Evolutionary conservation across 352 stramenopile species (phyloP), one percentile per base, ranked within the genome.

Genomic region (Saprolegnia diclina): DNA sequence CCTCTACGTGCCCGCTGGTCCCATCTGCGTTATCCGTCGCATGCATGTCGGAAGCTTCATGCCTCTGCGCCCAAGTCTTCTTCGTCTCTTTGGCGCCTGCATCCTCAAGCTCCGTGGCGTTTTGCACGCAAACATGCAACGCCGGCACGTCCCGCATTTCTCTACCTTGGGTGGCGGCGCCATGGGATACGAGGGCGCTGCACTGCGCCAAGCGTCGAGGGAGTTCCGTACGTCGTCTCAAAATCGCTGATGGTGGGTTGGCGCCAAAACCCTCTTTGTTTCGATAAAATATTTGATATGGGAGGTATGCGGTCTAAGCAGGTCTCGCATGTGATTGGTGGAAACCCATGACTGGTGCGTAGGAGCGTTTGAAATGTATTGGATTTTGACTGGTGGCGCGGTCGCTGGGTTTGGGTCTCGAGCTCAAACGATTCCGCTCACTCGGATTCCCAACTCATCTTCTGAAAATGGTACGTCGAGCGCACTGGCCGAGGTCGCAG

Each of bases 381-480:
- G 38, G 16, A 38, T 66, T 66, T 66, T 66, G 57, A 66, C 57
- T 66, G 57, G 57, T 66, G 57, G 40, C 52, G 50, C 48, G 35
- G 18, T 66, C 32, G 22, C 42, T 24, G 57, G 40, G 11, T n/a
- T 48, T 48, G 42, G 42, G 42, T n/a, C 11, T 14, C n/a, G 26
- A 55, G 37, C 50, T 22, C 13, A 6, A 13, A 24, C 14, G 21
- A 52, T 38, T 66, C 42, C 19, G 18, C 57, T 66, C 57, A 66
- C 57, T 66, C 57, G 57, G 57, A 66, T 66, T 66, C 57, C 57
- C 57, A 66, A 66, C 57, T 42, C 57, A 66, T 66, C 57, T 66
- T 66, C 57, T 66, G 57, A 66, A 66, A 66, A 66, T 66, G 57
- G 57, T 66, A 66, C 57, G 57, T 66, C 42, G 57, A 54, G 59